These are phyloP conservation scores for Acacia concinna DNA, from an alignment of 331 rosid genomes.

Conservation along the genomic window DNA sequence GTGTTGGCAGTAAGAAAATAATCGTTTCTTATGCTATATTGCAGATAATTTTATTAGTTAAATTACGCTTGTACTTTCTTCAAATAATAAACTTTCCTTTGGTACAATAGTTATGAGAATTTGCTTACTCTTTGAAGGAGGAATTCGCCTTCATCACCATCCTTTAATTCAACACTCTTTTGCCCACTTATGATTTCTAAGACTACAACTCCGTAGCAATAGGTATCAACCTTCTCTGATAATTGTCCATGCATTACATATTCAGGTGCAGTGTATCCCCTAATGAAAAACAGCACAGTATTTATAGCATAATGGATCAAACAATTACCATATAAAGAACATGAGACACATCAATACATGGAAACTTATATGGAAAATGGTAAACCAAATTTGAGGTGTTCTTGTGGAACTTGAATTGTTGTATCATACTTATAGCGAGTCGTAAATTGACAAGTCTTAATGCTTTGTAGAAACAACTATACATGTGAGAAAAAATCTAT, in stretches of 20 bases:
- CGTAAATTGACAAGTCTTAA: background rate
- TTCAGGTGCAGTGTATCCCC: conserved; percentile 2
- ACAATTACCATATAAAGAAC: background rate
- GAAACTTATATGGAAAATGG: background rate
- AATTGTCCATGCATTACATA: background rate
- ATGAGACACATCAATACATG: background rate
- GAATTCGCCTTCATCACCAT: conserved; percentile 44
- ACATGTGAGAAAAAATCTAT: background rate
- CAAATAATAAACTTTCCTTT: background rate
- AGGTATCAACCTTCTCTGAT: conserved; percentile 43
- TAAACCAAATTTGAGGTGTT: background rate
- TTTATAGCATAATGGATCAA: background rate
- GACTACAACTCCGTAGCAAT: conserved; percentile 65
- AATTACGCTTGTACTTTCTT: background rate
- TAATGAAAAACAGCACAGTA: background rate
- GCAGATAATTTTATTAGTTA: background rate
- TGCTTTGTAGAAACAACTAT: background rate
- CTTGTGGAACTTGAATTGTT: background rate
- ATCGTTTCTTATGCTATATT: background rate
- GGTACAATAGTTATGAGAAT: background rate
- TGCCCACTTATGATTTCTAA: conserved; percentile 65
- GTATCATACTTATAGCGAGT: background rate
- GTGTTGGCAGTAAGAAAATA: background rate
- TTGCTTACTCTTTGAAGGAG: conserved; percentile 62
- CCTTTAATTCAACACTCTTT: conserved; percentile 31